Evolutionary conservation across 2,329 filamentous ascomycete genomes (phyloP).

Genomic region (Ophiostoma sp.): DNA sequence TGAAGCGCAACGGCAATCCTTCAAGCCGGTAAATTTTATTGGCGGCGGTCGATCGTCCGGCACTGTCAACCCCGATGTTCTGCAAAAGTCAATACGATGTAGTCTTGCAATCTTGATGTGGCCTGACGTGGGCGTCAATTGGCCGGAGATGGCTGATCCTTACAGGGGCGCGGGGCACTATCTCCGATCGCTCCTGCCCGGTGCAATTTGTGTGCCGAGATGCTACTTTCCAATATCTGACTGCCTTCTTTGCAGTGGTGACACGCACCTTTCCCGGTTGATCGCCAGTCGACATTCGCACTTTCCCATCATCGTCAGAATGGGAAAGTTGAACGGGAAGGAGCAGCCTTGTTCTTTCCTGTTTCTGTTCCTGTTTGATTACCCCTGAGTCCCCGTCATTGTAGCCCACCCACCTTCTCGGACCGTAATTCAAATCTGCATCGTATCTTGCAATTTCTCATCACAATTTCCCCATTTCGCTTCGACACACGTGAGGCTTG

Average conservation of each 20-base stretch:
- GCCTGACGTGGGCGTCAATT: neutral
- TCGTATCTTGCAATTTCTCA: neutral
- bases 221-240: neutral
- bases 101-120: neutral
- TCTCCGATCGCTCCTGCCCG: neutral
- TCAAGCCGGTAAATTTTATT: too few relatives aligned
- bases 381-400: neutral
- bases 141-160: neutral
- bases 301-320: slow-evolving; percentile 2
- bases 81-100: neutral
- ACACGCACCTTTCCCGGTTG: neutral
- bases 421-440: neutral
- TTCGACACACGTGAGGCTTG: neutral
- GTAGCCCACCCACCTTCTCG: neutral
- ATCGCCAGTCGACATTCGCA: neutral
- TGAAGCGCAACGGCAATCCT: neutral
- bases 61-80: neutral
- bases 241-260: neutral
- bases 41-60: neutral
- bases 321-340: slow-evolving; percentile 1
- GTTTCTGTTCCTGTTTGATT: neutral
- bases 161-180: neutral
- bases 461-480: neutral
- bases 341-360: slow-evolving; percentile 4
- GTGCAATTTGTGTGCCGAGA: neutral